A percentile compares a stretch with the other conserved stretches of the same genome.
phyloP scores from a whole-genome alignment of 1,284 basidiomycete species.

The Cronartium quercuum region DNA sequence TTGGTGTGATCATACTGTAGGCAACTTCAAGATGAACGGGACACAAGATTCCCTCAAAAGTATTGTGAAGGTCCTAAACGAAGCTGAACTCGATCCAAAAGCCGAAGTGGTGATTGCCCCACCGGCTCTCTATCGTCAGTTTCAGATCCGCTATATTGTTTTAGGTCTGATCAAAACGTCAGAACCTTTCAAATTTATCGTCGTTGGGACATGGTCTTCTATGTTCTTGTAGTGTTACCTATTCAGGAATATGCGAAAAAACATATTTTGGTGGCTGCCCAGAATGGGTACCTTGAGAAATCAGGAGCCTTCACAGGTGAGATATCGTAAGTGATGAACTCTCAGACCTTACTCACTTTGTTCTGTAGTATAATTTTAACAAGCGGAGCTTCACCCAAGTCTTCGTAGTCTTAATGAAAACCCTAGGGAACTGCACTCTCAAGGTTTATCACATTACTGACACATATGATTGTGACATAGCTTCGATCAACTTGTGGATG shows the following conservation, averaged over 20 bases:
- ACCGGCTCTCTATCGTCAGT: slow-evolving; percentile 66
- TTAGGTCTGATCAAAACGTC: slow-evolving; percentile 59
- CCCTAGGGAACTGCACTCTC: not conserved
- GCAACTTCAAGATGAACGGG: slow-evolving; percentile 88
- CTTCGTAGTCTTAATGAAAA: no score
- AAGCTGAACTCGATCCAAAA: slow-evolving; percentile 65
- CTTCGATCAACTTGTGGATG: slow-evolving; percentile 74
- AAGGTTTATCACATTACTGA: not conserved
- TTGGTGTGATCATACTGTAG: slow-evolving; percentile 40
- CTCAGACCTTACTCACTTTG: not conserved
- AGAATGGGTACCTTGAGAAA: slow-evolving; percentile 80
- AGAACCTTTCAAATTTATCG: slow-evolving; percentile 54
- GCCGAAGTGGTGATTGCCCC: slow-evolving; percentile 86
- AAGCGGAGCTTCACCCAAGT: no score
- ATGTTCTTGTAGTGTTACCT: not conserved
- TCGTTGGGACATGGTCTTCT: no score
- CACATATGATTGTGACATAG: slow-evolving; percentile 51
- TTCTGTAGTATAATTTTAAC: not conserved
- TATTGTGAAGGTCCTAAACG: slow-evolving; percentile 66
- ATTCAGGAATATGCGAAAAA: slow-evolving; percentile 51
- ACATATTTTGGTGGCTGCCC: slow-evolving; percentile 62
- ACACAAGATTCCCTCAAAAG: slow-evolving; percentile 60
- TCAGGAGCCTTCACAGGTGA: slow-evolving; percentile 94
- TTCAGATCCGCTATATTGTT: slow-evolving; percentile 52
- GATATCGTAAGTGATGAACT: slow-evolving; percentile 60